These are phyloP conservation scores for Alternaria rosae DNA, from an alignment of 2,329 filamentous ascomycete species.

Conservation along the genomic window DNA sequence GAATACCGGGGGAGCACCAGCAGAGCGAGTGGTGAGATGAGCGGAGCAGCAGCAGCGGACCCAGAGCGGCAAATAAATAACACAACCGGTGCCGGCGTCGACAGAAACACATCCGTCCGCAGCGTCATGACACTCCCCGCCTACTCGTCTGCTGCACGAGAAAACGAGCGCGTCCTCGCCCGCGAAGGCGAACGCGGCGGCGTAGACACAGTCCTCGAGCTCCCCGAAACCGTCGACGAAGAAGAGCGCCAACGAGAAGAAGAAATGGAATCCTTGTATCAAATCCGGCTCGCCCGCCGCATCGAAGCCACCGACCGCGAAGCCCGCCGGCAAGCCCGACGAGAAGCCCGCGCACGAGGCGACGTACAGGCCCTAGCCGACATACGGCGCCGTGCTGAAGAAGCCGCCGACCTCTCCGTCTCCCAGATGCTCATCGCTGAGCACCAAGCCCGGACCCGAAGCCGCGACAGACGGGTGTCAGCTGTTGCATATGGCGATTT, in stretches of 20 bases:
- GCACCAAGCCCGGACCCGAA: slow-evolving; percentile 61
- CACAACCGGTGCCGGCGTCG: slow-evolving; percentile 60
- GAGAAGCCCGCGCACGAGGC: slow-evolving; percentile 75
- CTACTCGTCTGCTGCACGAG: slow-evolving; percentile 76
- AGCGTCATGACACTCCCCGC: slow-evolving; percentile 94
- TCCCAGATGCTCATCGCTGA: slow-evolving; percentile 62
- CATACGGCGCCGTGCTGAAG: slow-evolving; percentile 60
- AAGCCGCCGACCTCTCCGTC: slow-evolving; percentile 50
- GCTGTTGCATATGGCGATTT: slow-evolving; percentile 79
- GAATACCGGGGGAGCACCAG: slow-evolving; percentile 33
- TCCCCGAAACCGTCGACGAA: slow-evolving; percentile 79
- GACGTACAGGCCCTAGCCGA: slow-evolving; percentile 73
- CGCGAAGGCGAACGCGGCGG: slow-evolving; percentile 91
- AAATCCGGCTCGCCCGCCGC: slow-evolving; percentile 81
- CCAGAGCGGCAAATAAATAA: slow-evolving; percentile 36
- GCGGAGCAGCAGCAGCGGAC: slow-evolving; percentile 30
- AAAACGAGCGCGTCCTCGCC: slow-evolving; percentile 82
- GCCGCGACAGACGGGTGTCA: slow-evolving; percentile 72
- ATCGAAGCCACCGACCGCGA: slow-evolving; percentile 79
- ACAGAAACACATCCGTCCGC: slow-evolving; percentile 84
- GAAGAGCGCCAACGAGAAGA: slow-evolving; percentile 81
- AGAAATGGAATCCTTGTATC: slow-evolving; percentile 92
- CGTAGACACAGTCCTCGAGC: slow-evolving; percentile 88
- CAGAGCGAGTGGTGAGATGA: slow-evolving; percentile 41
- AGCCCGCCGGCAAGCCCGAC: slow-evolving; percentile 71